Base-by-base conservation (phyloP, 2,329 filamentous ascomycete species). In the Paecilomyces variotii region DNA sequence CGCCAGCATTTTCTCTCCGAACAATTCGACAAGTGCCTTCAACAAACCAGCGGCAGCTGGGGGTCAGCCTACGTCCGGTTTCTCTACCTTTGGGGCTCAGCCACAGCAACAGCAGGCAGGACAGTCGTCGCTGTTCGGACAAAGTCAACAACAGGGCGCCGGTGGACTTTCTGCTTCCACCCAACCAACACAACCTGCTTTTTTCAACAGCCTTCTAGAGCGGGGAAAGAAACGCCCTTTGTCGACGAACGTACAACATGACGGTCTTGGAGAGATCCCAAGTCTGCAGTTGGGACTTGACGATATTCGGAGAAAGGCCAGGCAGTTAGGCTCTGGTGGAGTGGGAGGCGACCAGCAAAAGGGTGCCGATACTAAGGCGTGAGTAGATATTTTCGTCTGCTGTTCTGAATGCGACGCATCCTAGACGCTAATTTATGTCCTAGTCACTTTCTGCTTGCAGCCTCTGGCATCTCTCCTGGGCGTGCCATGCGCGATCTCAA, bases 371-470 rank as follows among this genome's bases (percentile, higher is more conserved):
- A 79, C 72, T 59, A 83, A 81, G 68, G 84, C 84, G 76, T 84
- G 72, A 73, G 80, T 73, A 56, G 53, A 14, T 28, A 25, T 51
- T n/a, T 53, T 26, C 27, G 53, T 14, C 27, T 25, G 4, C 12
- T 27, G 14, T 25, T 53, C 26, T 52, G 26, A 34, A 45, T 26
- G 24, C 45, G 6, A 12, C 10, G 10, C 19, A 53, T 28, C 5
- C 53, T 61, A 51, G 59, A 30, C 49, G 55, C 51, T 56, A 24
- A 60, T 54, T 19, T 56, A 61, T 70, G 53, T 52, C 53, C 50
- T 62, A 92, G 89, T 67, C 93, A 97, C 72, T 97, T 96, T 74
- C 82, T 97, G 49, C 86, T 99, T 55, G 91, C 93, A 28, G 93
- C 90, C 6, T 97, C 94, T 11, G 94, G 94, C 34, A 89, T 99